Percentiles rank a stretch among this genome's conserved stretches.
phyloP scores from a whole-genome alignment of 1,284 basidiomycete genomes.

The Waitea zeae region DNA sequence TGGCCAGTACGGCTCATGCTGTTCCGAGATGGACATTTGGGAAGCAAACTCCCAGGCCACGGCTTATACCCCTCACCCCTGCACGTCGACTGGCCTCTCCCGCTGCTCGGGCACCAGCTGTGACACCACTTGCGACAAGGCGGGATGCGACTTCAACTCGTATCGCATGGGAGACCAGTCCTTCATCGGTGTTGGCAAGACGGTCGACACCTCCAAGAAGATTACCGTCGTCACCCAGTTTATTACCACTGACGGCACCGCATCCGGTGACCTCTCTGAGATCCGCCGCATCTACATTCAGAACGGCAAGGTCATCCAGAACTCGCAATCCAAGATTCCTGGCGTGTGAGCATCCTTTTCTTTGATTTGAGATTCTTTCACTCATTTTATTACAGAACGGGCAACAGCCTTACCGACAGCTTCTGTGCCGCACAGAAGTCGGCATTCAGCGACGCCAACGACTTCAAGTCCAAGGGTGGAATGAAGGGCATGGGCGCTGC shows the following conservation, averaged over 20 bases:
- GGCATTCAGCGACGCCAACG: slow-evolving; percentile 21
- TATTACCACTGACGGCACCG: not conserved
- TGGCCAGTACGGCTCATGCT: slow-evolving; percentile 31
- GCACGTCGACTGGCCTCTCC: slow-evolving; percentile 20
- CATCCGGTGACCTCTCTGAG: slow-evolving; percentile 13
- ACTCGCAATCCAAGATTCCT: not conserved
- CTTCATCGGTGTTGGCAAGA: slow-evolving; percentile 28
- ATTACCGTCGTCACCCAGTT: slow-evolving; percentile 23
- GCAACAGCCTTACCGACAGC: not conserved
- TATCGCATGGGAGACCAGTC: slow-evolving; percentile 30
- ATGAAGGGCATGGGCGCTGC: slow-evolving; percentile 24
- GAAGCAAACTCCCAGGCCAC: slow-evolving; percentile 33
- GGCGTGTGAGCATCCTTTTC: too few species aligned
- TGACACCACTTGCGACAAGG: slow-evolving; percentile 6
- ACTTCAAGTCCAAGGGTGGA: slow-evolving; percentile 26
- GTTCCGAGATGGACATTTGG: slow-evolving; percentile 42
- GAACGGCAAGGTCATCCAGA: slow-evolving; percentile 4
- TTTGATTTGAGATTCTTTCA: not conserved
- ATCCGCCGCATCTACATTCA: slow-evolving; percentile 38
- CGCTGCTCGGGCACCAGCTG: slow-evolving; percentile 18
- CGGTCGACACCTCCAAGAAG: slow-evolving; percentile 21
- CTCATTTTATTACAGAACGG: not conserved
- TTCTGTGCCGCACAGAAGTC: slow-evolving; percentile 21
- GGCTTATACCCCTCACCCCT: slow-evolving; percentile 34
- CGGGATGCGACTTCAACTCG: slow-evolving; percentile 32